A percentile compares a stretch with the other conserved stretches of the same genome.
phyloP scores from a whole-genome alignment of 2,329 filamentous ascomycete species.

The Raffaelea deltoideospora region DNA sequence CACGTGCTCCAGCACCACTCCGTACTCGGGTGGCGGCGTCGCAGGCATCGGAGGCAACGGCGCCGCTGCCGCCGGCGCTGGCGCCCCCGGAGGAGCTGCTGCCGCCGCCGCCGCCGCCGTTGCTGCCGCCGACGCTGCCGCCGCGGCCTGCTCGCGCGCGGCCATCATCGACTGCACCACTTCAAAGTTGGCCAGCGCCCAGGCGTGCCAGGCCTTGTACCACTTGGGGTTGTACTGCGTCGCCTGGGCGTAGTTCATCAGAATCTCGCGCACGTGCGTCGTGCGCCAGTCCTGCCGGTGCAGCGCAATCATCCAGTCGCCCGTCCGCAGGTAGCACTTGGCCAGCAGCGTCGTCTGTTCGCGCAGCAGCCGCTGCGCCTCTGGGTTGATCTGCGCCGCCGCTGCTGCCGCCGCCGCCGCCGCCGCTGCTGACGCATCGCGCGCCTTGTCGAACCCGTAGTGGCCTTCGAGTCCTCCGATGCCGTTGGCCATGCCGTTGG shows the following conservation, averaged over 20 bases:
- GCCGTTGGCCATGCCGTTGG: slow-evolving; percentile 19
- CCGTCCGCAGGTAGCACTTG: slow-evolving; percentile 90
- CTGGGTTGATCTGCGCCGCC: slow-evolving; percentile 23
- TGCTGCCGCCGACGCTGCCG: not conserved
- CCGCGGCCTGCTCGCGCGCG: not conserved
- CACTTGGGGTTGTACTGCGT: slow-evolving; percentile 89
- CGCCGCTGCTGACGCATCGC: slow-evolving; percentile 21
- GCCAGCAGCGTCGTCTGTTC: slow-evolving; percentile 63
- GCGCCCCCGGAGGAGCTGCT: not conserved
- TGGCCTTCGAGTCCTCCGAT: slow-evolving; percentile 18
- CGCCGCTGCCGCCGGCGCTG: too few species aligned
- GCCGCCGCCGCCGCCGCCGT: not conserved
- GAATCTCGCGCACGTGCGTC: slow-evolving; percentile 71
- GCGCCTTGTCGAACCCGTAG: slow-evolving; percentile 33
- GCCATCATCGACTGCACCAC: slow-evolving; percentile 70
- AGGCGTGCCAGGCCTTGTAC: slow-evolving; percentile 99
- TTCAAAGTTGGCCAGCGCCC: slow-evolving; percentile 96
- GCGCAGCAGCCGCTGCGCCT: slow-evolving; percentile 35
- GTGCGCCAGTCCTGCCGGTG: slow-evolving; percentile 83
- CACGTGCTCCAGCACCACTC: slow-evolving; percentile 69
- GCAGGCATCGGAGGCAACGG: too few species aligned
- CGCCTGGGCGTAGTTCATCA: slow-evolving; percentile 80
- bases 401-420: slow-evolving; percentile 20
- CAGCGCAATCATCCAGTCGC: slow-evolving; percentile 83
- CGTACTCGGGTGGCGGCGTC: slow-evolving; percentile 39